phyloP scores from a whole-genome alignment of 257 asterid species.

The Petunia axillaris region DNA sequence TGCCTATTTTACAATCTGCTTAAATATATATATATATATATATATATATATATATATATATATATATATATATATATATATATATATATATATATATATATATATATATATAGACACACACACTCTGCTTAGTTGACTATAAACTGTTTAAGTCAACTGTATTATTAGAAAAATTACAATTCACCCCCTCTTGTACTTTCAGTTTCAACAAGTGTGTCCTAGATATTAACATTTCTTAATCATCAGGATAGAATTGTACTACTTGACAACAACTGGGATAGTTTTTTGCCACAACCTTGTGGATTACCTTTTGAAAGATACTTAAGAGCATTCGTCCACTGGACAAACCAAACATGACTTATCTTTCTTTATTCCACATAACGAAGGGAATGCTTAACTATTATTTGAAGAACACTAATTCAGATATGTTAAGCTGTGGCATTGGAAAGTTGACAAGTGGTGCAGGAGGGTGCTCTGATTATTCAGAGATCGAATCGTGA shows the following conservation, averaged over 20 bases:
- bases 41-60: no score
- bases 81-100: no score
- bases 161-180: no score
- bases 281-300: slow-evolving; percentile 46
- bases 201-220: slow-evolving; percentile 46
- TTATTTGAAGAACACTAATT: slow-evolving; percentile 23
- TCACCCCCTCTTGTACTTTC: no score
- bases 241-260: slow-evolving; percentile 34
- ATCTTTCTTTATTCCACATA: slow-evolving; percentile 49
- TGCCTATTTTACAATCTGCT: no score
- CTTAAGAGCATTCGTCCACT: slow-evolving; percentile 47
- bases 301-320: slow-evolving; percentile 39
- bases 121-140: no score
- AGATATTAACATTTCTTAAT: slow-evolving; percentile 33
- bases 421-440: slow-evolving; percentile 47
- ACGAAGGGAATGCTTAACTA: slow-evolving; percentile 44
- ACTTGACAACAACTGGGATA: slow-evolving; percentile 50
- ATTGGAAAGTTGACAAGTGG: slow-evolving; percentile 61
- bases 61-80: no score
- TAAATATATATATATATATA: no score
- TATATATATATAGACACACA: no score
- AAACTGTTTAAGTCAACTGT: no score
- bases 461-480: slow-evolving; percentile 65
- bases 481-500: slow-evolving; percentile 45
- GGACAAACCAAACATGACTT: slow-evolving; percentile 50